These are phyloP conservation scores for Telfairia occidentalis DNA, from an alignment of 331 rosid genomes.

Conservation along the genomic window DNA sequence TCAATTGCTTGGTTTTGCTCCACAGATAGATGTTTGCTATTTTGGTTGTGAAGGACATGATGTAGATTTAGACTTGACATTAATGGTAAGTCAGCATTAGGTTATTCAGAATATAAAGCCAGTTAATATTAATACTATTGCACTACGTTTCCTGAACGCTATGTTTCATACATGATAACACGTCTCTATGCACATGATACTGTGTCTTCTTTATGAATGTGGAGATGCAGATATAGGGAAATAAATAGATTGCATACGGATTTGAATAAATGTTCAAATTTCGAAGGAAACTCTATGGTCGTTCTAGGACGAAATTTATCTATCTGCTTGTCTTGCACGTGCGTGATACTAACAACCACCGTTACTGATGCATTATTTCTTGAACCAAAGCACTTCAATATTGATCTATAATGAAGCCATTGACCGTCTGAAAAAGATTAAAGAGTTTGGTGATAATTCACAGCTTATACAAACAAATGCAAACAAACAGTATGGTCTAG, in stretches of 20 bases:
- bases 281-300: not conserved
- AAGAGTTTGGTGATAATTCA: not conserved
- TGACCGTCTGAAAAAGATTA: not conserved
- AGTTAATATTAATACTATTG: not conserved
- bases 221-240: not conserved
- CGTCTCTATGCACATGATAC: not conserved
- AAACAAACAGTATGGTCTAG: no score
- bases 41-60: constrained; percentile 32
- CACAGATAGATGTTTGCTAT: constrained; percentile 45
- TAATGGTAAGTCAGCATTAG: constrained; percentile 35
- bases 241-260: not conserved
- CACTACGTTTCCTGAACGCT: not conserved
- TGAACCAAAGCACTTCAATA: not conserved
- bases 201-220: not conserved
- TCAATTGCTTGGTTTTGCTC: constrained; percentile 16
- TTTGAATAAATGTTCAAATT: not conserved
- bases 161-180: not conserved
- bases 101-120: constrained; percentile 7
- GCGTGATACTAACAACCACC: not conserved
- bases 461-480: not conserved
- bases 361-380: not conserved
- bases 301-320: not conserved
- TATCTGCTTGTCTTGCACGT: not conserved
- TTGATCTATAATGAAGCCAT: not conserved
- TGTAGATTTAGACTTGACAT: constrained; percentile 27